Conservation (phyloP, 176 grass and related monocot genomes). For the Avena eriantha region DNA sequence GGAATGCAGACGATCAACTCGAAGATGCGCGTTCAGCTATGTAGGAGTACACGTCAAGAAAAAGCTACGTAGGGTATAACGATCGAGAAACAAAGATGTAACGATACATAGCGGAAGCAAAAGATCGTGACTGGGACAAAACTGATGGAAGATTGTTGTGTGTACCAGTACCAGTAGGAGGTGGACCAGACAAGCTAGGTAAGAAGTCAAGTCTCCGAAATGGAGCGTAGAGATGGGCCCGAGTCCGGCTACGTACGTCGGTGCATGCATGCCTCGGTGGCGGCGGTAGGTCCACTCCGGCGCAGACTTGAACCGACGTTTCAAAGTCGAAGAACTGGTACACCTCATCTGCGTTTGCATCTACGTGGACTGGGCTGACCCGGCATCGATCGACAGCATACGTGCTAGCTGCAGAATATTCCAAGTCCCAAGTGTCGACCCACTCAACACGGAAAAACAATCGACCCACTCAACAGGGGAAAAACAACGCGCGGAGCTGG, state of each 20-base stretch:
- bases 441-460: neutral
- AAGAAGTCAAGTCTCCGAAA: conserved; percentile 15
- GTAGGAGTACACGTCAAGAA: no score
- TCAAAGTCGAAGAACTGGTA: neutral
- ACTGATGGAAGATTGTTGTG: neutral
- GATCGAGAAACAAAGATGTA: no score
- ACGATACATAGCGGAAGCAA: no score
- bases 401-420: neutral
- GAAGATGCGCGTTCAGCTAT: no score
- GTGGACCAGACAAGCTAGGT: no score
- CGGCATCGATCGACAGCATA: neutral
- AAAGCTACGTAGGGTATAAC: no score
- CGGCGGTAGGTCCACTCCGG: neutral
- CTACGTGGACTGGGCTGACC: neutral
- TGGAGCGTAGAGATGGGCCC: neutral
- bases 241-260: neutral
- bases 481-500: neutral
- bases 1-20: no score
- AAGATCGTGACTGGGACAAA: no score
- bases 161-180: neutral
- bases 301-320: neutral
- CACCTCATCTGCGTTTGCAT: neutral
- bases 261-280: neutral
- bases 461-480: neutral
- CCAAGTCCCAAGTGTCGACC: neutral